Evolutionary conservation across 768 basidiomycete genomes (phyloP), one percentile per base, ranked within the genome.

Genomic region (Xerocomus brunneocitrinus): DNA sequence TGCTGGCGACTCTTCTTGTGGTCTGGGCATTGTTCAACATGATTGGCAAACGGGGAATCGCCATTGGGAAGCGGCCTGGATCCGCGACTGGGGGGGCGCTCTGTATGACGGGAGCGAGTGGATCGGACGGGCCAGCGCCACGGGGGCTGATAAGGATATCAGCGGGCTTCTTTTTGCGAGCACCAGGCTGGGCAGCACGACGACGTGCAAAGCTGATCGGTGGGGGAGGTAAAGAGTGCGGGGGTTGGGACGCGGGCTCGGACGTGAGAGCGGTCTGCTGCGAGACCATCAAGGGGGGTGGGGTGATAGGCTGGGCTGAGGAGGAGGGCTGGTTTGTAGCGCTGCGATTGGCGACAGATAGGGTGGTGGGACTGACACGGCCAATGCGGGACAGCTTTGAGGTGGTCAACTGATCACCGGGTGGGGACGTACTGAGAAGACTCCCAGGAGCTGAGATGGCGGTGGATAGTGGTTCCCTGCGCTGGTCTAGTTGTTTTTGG

Each of bases 151-250:
- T 89, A 56, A 89, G 62, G 56, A 89, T 86, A 62, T 90, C 88
- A 2, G 88, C 87, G 0, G 88, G 88, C 67, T 89, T 90, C 70
- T 76, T 86, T 66, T 79, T 82, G 43, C 74, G 76, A 1, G 65
- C 71, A n/a, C 83, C 82, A 12, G 83, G 58, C 53, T 82, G 82
- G 27, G 79, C 80, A 9, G 87, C 84, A 43, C 87, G 81, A 50
- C 89, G 87, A 35, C 81, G 79, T 13, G 87, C 84, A 67, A 90
- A 89, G 68, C 85, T 87, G 65, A 86, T 88, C 28, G 88, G 82
- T 12, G 84, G 85, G 3, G 86, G 80, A 0, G 85, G 81, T 7
- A 87, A 71, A 0, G 84, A 77, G 61, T 73, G 59, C 42, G 62
- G 27, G 47, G 24, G 66, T 57, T 65, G 73, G 7, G 66, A 34